Evolutionary conservation across 441 rosid genomes (phyloP).

Genomic region (Brassica balearica): DNA sequence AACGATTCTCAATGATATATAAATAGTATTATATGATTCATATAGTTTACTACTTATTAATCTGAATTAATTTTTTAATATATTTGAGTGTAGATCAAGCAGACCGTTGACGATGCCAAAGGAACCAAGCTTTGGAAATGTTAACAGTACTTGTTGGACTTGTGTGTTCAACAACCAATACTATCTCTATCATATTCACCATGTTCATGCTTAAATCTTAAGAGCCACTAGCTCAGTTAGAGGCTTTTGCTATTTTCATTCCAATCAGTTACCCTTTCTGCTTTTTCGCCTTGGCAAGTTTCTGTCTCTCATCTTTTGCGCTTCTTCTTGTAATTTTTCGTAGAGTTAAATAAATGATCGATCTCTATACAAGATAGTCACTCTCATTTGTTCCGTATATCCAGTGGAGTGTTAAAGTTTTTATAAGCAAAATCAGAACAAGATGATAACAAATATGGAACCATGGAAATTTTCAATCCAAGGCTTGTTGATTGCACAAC

Average conservation of each 20-base stretch:
- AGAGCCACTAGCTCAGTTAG: conserved; percentile 29
- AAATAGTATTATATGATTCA: not conserved
- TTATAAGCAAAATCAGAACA: not conserved
- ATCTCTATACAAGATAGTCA: too few relatives aligned
- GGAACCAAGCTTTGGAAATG: conserved; percentile 65
- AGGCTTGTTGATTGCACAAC: not conserved
- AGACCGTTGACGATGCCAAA: conserved; percentile 77
- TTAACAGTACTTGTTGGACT: conserved; percentile 66
- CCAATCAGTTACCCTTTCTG: not conserved
- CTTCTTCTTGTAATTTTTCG: not conserved
- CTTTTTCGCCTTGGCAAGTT: not conserved
- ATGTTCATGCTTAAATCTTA: conserved; percentile 50
- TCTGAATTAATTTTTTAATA: not conserved
- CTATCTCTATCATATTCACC: conserved; percentile 52
- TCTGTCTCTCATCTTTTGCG: not conserved
- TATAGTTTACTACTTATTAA: not conserved
- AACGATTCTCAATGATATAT: not conserved
- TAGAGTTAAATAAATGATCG: not conserved
- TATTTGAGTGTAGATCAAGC: conserved; percentile 60
- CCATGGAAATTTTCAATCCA: not conserved
- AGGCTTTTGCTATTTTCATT: conserved; percentile 23
- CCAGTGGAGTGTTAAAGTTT: not conserved
- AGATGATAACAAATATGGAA: not conserved
- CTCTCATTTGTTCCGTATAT: too few relatives aligned
- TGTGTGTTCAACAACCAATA: conserved; percentile 48